These are phyloP conservation scores for Podaxis pistillaris DNA, from an alignment of 768 basidiomycete species.

Conservation along the genomic window DNA sequence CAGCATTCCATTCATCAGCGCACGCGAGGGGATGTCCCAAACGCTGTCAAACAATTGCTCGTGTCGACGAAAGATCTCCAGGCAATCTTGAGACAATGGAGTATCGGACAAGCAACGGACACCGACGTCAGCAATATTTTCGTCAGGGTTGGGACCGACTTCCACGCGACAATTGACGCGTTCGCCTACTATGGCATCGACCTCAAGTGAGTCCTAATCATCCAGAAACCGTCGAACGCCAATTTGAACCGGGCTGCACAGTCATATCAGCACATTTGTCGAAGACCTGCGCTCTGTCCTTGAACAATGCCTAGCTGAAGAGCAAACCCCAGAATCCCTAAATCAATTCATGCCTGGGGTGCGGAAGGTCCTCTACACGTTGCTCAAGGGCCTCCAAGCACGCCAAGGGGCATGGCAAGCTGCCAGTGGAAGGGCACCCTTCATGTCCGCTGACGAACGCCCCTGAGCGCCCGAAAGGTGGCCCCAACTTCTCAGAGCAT, in stretches of 20 bases:
- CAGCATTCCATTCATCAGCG: constrained; percentile 21
- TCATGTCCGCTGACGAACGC: constrained; percentile 7
- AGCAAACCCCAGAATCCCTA: constrained; percentile 71
- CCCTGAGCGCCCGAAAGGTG: constrained; percentile 7
- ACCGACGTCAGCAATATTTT: constrained; percentile 85
- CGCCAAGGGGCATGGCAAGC: constrained; percentile 61
- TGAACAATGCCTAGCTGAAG: constrained; percentile 69
- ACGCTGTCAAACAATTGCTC: constrained; percentile 65
- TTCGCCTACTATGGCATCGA: constrained; percentile 75
- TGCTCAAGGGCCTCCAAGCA: constrained; percentile 79
- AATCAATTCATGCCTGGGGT: constrained; percentile 80
- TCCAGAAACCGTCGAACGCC: not conserved
- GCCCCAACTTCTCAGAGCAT: not conserved
- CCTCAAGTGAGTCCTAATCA: constrained; percentile 56
- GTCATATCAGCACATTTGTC: constrained; percentile 65
- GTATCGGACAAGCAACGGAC: constrained; percentile 54
- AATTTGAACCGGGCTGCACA: constrained; percentile 22
- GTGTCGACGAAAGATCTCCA: constrained; percentile 83
- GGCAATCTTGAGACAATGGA: constrained; percentile 70
- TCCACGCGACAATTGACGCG: constrained; percentile 75
- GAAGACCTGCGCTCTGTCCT: constrained; percentile 62
- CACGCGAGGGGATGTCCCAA: constrained; percentile 48
- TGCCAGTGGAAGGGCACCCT: constrained; percentile 10
- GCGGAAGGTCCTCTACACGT: constrained; percentile 73
- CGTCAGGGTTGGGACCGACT: constrained; percentile 85